Evolutionary conservation across 768 basidiomycete species (phyloP).

Genomic region (Pulveroboletus sp.): DNA sequence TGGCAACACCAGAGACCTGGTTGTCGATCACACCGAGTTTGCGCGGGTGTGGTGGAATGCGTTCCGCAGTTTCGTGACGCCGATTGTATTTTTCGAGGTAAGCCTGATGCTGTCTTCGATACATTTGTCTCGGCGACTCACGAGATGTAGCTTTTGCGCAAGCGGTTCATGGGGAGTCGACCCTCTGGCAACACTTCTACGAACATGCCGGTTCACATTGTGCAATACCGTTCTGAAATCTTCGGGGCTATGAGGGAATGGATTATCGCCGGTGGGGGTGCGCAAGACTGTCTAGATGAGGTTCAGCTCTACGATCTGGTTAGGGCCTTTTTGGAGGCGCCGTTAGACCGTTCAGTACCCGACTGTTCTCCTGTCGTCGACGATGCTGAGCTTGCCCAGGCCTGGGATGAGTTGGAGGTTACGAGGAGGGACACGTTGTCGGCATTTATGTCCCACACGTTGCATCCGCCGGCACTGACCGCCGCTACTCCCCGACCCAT

Average conservation of each 20-base stretch:
- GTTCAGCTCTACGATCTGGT: slow-evolving; percentile 55
- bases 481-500: slow-evolving; percentile 24
- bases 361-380: slow-evolving; percentile 32
- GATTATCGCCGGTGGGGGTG: slow-evolving; percentile 68
- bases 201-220: slow-evolving; percentile 42
- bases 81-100: slow-evolving; percentile 82
- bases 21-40: slow-evolving; percentile 71
- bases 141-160: slow-evolving; percentile 57
- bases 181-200: slow-evolving; percentile 38
- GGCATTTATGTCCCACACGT: slow-evolving; percentile 51
- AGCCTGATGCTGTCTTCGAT: slow-evolving; percentile 10
- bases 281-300: slow-evolving; percentile 76
- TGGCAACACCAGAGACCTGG: slow-evolving; percentile 65
- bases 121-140: not conserved
- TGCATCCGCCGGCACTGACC: slow-evolving; percentile 47
- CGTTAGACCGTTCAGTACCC: slow-evolving; percentile 48
- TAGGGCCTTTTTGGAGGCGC: slow-evolving; percentile 52
- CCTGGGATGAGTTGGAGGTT: slow-evolving; percentile 43
- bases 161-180: slow-evolving; percentile 58
- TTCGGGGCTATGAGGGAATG: slow-evolving; percentile 65
- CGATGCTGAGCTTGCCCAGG: slow-evolving; percentile 42
- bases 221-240: slow-evolving; percentile 55
- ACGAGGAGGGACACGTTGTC: slow-evolving; percentile 38
- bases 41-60: slow-evolving; percentile 77
- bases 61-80: slow-evolving; percentile 78